Percentiles rank a stretch among this genome's conserved stretches.
These are phyloP conservation scores for Exobasidium cylindrosporum DNA, from an alignment of 1,284 basidiomycete species.

Conservation along the genomic window DNA sequence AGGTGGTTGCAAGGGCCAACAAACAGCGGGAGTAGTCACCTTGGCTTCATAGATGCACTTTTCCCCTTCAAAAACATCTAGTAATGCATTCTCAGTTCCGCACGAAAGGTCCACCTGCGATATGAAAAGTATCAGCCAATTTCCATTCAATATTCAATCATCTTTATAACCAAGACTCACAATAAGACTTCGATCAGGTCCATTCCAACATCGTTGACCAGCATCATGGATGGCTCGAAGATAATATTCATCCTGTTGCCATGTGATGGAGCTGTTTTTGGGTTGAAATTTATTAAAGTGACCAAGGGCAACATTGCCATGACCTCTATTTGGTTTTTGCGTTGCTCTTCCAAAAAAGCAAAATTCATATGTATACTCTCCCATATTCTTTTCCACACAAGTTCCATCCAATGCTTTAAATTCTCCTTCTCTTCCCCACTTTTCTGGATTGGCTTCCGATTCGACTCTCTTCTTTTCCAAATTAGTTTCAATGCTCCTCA, in stretches of 20 bases:
- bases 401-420: conserved; percentile 89
- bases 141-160: not conserved
- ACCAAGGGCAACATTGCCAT: conserved; percentile 75
- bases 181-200: conserved; percentile 76
- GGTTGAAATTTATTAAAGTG: conserved; percentile 79
- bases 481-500: conserved; percentile 59
- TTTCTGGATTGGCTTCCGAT: conserved; percentile 61
- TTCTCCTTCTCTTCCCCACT: conserved; percentile 79
- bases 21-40: conserved; percentile 83
- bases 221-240: conserved; percentile 74
- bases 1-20: conserved; percentile 56
- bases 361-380: conserved; percentile 97
- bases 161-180: conserved; percentile 61
- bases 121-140: not conserved
- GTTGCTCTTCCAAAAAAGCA: conserved; percentile 84
- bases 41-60: conserved; percentile 95
- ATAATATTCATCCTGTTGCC: conserved; percentile 68
- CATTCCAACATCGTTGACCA: conserved; percentile 90
- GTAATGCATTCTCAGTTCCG: conserved; percentile 78
- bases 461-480: conserved; percentile 59
- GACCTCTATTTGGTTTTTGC: conserved; percentile 83
- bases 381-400: conserved; percentile 75
- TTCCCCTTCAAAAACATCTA: conserved; percentile 77
- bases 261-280: conserved; percentile 58
- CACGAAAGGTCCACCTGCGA: conserved; percentile 74